Evolutionary conservation across 768 basidiomycete species (phyloP), one percentile per base, ranked within the genome.

Genomic region (Kwoniella sp.): DNA sequence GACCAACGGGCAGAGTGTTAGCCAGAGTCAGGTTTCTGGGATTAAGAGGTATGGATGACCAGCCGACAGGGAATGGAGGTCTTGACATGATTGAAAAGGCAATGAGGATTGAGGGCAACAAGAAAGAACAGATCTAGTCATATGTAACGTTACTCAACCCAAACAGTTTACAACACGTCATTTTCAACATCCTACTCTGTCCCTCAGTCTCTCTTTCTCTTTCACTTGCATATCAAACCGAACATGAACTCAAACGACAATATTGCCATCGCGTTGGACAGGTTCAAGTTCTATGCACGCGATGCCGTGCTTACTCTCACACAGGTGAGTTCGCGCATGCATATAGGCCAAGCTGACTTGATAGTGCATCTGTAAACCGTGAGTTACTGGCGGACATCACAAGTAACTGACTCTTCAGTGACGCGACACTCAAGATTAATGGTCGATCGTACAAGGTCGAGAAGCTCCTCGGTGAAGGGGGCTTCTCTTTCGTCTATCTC

Each of bases 401-500:
- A 15, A 13, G 6, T 17, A 9, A 48, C 47, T 56, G 36, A 27
- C 50, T 27, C n/a, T 52, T 27, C 46, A 76, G 74, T 29, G 75
- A 90, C 48, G 88, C 92, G 17, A 91, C 87, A 63, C 84, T 97
- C 64, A 96, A 98, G 83, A 93, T 99, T 65, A 96, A 95, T 71
- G 95, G 95, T 37, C 86, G 95, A 69, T 90, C 91, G 44, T 98
- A 93, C 81, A 88, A 91, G 76, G 90, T 99, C 56, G 82, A 94
- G 54, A 91, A 90, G 64, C 88, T 98, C 12, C 86, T 99, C 9
- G 96, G 96, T 27, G 96, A 98, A 81, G 95, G 96, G 15, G 95
- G 76, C 25, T 80, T 80, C 71, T 75, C 77, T 0, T 81, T 80
- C 68, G 80, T 81, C 29, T 81, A 81, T 63, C 64, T 80, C 12